Percentiles rank a stretch among this genome's conserved stretches.
These are phyloP conservation scores for Nematocida sp. DNA, from an alignment of 371 early-diverging fungal genomes.

Conservation along the genomic window DNA sequence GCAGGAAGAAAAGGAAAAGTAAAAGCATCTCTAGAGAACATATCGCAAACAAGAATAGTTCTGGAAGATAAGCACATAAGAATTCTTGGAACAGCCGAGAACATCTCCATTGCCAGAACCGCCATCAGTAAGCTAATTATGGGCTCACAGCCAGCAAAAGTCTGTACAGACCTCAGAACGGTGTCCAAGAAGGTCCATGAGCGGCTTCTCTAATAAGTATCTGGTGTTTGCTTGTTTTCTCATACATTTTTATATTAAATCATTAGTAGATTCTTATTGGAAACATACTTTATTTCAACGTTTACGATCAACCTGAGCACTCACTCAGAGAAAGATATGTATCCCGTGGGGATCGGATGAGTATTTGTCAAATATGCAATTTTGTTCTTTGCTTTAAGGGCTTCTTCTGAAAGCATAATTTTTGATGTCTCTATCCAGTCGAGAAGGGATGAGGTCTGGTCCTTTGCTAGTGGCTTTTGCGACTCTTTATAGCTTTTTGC, in stretches of 20 bases:
- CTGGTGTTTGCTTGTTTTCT: too few relatives aligned
- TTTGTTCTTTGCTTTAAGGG: neutral
- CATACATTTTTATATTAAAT: too few relatives aligned
- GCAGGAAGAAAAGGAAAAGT: constrained; percentile 96
- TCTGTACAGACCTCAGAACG: constrained; percentile 70
- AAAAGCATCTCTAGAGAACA: constrained; percentile 87
- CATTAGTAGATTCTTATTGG: too few relatives aligned
- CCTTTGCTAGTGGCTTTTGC: too few relatives aligned
- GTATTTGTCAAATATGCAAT: neutral
- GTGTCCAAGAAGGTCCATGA: constrained; percentile 64
- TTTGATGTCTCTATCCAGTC: too few relatives aligned
- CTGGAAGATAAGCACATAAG: constrained; percentile 92
- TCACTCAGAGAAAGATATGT: too few relatives aligned
- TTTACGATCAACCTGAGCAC: too few relatives aligned
- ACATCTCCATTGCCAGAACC: constrained; percentile 89
- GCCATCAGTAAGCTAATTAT: constrained; percentile 86
- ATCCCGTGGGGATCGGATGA: neutral
- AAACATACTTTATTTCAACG: neutral
- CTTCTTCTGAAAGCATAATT: too few relatives aligned
- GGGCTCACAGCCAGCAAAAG: constrained; percentile 93
- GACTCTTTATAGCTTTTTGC: neutral
- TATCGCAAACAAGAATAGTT: constrained; percentile 87
- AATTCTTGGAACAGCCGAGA: constrained; percentile 87
- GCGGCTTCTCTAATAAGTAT: constrained; percentile 17
- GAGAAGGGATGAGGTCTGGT: too few relatives aligned